Percentiles rank a stretch among this genome's conserved stretches.
Conservation (phyloP, 805 yeast genomes). For the Saturnispora dispora region DNA sequence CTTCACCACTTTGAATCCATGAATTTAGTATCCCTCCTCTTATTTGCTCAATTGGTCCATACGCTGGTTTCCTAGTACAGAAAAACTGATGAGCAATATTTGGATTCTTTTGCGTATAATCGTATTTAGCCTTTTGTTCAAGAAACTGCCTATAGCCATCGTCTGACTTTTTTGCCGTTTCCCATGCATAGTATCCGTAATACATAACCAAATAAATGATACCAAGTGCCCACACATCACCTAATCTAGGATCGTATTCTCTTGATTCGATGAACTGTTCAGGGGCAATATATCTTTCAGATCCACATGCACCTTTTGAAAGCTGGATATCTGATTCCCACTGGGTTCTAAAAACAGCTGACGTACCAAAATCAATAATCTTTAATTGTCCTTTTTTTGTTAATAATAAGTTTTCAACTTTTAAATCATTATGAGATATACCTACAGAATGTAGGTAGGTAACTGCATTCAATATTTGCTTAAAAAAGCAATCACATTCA, state of each 20-base stretch:
- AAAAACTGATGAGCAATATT: conserved; percentile 21
- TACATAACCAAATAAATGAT: conserved; percentile 63
- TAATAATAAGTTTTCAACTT: conserved; percentile 76
- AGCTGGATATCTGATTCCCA: conserved; percentile 74
- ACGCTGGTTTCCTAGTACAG: conserved; percentile 33
- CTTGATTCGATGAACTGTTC: conserved; percentile 58
- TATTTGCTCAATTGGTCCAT: conserved; percentile 45
- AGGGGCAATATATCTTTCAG: conserved; percentile 88
- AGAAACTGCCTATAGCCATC: conserved; percentile 38
- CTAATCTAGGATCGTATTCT: conserved; percentile 65
- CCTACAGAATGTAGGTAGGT: conserved; percentile 85
- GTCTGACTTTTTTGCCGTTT: conserved; percentile 29
- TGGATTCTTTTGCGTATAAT: conserved; percentile 24
- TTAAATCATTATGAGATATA: conserved; percentile 87
- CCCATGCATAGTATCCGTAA: conserved; percentile 32
- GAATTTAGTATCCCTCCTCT: conserved; percentile 27
- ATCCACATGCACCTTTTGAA: conserved; percentile 72
- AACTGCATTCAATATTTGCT: conserved; percentile 76
- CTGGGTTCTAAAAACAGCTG: conserved; percentile 82
- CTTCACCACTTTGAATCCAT: conserved; percentile 13
- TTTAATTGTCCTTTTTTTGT: conserved; percentile 58
- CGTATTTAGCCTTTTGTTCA: conserved; percentile 34
- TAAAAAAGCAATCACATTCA: conserved; percentile 85
- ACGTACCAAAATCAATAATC: conserved; percentile 83
- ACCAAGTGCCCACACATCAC: conserved; percentile 88